phyloP scores from a whole-genome alignment of 106 monocot genomes.

The Chionographis japonica region DNA sequence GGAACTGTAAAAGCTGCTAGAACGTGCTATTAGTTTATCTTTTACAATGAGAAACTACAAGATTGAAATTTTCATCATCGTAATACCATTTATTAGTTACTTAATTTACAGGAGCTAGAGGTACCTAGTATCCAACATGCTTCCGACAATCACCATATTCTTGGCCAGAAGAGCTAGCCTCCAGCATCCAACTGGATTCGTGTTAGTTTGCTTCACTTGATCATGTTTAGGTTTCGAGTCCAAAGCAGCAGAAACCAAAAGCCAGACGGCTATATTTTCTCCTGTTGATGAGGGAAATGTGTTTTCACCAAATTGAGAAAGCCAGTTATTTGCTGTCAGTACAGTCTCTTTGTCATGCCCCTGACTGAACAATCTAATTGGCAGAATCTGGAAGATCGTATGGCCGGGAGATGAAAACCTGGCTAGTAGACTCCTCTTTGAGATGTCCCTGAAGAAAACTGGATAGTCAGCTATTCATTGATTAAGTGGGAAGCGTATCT shows the following conservation, averaged over 20 bases:
- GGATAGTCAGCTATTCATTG: neutral
- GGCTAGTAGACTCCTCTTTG: conserved; percentile 33
- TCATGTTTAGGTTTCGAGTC: conserved; percentile 23
- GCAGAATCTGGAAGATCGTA: conserved; percentile 50
- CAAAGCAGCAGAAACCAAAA: conserved; percentile 54
- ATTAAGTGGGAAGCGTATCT: neutral
- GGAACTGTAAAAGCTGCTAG: too few species aligned
- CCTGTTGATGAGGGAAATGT: conserved; percentile 1
- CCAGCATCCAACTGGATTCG: conserved; percentile 31
- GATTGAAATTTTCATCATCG: too few species aligned
- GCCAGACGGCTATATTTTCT: conserved; percentile 49
- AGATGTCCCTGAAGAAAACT: conserved; percentile 57
- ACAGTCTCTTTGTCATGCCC: conserved; percentile 10
- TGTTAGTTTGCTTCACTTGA: conserved; percentile 6
- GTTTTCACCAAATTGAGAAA: conserved; percentile 7
- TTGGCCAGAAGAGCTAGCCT: conserved; percentile 55
- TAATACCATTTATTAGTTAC: neutral
- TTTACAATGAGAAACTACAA: too few species aligned
- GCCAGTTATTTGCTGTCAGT: conserved; percentile 2
- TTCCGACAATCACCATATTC: conserved; percentile 41
- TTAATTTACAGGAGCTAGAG: neutral
- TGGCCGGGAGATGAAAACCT: conserved; percentile 46
- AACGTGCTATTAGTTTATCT: too few species aligned
- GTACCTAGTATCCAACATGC: conserved; percentile 60
- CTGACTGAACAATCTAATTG: conserved; percentile 42